A percentile compares a stretch with the other conserved stretches of the same genome.
These are phyloP conservation scores for Trichomonas tenax DNA, from an alignment of 208 protist species.

Conservation along the genomic window DNA sequence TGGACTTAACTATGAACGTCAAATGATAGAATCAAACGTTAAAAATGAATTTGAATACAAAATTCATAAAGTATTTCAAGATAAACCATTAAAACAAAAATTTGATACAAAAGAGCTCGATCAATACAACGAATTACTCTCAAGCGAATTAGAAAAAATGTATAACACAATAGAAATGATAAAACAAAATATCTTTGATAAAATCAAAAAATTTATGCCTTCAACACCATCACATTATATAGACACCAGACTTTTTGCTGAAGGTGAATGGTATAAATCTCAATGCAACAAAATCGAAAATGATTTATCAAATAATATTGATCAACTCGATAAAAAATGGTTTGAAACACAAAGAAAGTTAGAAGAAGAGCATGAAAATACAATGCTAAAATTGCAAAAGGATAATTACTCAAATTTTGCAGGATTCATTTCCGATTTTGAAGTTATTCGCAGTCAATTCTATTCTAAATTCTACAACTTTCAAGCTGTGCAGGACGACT, in stretches of 20 bases:
- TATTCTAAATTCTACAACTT: background rate
- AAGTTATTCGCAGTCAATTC: background rate
- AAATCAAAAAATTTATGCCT: background rate
- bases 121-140: background rate
- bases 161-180: background rate
- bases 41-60: background rate
- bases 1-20: background rate
- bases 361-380: background rate
- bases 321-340: background rate
- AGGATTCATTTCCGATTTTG: background rate
- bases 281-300: background rate
- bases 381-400: background rate
- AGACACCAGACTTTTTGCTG: background rate
- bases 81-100: background rate
- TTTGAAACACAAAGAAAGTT: background rate
- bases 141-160: background rate
- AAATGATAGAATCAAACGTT: background rate
- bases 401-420: background rate
- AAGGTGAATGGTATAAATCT: background rate
- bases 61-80: background rate
- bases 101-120: background rate
- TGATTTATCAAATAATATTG: background rate
- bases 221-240: background rate
- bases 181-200: background rate
- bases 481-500: background rate